Percentiles rank a stretch among this genome's conserved stretches.
phyloP scores from a whole-genome alignment of 1,284 basidiomycete genomes.

The Leccinum discolor region DNA sequence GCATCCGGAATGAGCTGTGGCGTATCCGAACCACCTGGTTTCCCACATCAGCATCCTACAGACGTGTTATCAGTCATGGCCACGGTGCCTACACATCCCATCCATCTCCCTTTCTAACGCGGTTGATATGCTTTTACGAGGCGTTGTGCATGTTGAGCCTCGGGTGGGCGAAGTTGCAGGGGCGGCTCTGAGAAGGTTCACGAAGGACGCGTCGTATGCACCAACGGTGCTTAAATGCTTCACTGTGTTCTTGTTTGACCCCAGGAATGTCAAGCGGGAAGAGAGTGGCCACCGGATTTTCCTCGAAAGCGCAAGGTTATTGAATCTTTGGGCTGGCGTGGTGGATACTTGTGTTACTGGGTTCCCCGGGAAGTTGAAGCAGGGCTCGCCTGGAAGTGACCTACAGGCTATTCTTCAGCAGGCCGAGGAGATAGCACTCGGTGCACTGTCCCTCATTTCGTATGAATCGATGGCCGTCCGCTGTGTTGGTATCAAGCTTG shows the following conservation, averaged over 20 bases:
- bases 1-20: conserved; percentile 71
- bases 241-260: conserved; percentile 79
- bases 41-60: conserved; percentile 77
- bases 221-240: conserved; percentile 70
- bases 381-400: conserved; percentile 43
- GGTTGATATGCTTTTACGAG: conserved; percentile 81
- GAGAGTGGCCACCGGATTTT: conserved; percentile 62
- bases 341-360: conserved; percentile 70
- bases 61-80: conserved; percentile 85
- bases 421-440: conserved; percentile 68
- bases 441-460: conserved; percentile 80
- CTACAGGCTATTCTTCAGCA: conserved; percentile 38
- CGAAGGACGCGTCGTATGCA: conserved; percentile 60
- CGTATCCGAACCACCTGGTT: conserved; percentile 66
- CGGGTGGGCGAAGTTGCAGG: conserved; percentile 70
- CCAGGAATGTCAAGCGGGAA: conserved; percentile 68
- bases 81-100: conserved; percentile 67
- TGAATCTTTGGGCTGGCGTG: conserved; percentile 77
- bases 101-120: conserved; percentile 58
- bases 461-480: conserved; percentile 55
- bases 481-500: conserved; percentile 57
- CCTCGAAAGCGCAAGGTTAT: conserved; percentile 63
- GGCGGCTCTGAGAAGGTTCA: conserved; percentile 74
- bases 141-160: conserved; percentile 85
- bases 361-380: conserved; percentile 43